Base-by-base conservation (phyloP, 225 moss, liverwort and hornwort species). In the Physcomitrium patens region DNA sequence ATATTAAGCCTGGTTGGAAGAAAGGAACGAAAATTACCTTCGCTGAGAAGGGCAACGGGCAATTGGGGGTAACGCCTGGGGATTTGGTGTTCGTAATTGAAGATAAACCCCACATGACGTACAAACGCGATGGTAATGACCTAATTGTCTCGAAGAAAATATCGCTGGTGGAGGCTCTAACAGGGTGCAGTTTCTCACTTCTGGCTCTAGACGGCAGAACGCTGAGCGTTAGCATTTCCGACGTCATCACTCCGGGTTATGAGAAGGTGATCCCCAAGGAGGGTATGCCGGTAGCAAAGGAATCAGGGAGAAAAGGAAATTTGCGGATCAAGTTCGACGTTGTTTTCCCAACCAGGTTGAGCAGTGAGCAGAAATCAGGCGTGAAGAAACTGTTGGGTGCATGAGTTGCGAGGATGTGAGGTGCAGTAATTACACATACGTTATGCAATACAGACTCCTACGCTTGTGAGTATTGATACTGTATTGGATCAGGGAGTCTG, bases 1-100 rank as follows among this genome's bases (percentile, higher is more conserved):
- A 99, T 74, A 93, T 99, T 54, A 99, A 94, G 85, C 97, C 97
- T 12, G 97, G 97, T 9, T 99, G 97, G 97, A 99, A 99, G 85
- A 99, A 93, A 49, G 97, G 97, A 22, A 99, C 97, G 23, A 99
- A 99, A 81, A 99, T 99, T 24, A 99, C 97, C 0, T 99, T 99
- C 37, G 94, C 97, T 41, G 97, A 99, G 87, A 99, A 99, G 77
- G 97, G 97, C 0, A 94, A 99, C 67, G 97, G 94, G 86, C 94
- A 94, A 76, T 94, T 93, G 0, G 89, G 94, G 42, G 87, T 94
- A 67, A 91, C 94, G 63, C 90, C 97, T 3, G 97, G 93, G 55
- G 97, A 99, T 78, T 78, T 99, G 78, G 97, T 99, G 65, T 99
- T 99, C 82, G 97, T 99, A 22, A 99, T 99, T 61, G 97, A 99